These are phyloP conservation scores for Ustilago lituana DNA, from an alignment of 1,284 basidiomycete genomes.

Conservation along the genomic window DNA sequence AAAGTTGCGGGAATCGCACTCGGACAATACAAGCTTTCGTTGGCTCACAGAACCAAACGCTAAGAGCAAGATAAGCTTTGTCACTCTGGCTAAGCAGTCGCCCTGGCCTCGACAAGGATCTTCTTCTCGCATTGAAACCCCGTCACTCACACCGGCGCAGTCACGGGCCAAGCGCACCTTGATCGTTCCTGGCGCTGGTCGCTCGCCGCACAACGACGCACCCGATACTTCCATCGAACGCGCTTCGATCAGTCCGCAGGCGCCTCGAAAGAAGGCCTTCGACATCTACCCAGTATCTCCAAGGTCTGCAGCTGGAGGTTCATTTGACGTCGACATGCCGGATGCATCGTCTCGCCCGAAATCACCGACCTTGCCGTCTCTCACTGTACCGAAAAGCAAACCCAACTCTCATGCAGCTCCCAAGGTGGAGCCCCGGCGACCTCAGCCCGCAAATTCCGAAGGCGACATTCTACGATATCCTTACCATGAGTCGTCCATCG, in stretches of 20 bases:
- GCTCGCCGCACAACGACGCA: not conserved
- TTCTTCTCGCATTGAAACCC: not conserved
- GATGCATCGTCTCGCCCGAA: not conserved
- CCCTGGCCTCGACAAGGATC: constrained; percentile 4
- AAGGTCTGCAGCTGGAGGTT: not conserved
- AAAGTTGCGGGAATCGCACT: not conserved
- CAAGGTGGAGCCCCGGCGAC: constrained; percentile 3
- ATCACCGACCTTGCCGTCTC: constrained; percentile 2
- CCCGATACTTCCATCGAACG: not conserved
- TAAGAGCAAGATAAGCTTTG: constrained; percentile 6
- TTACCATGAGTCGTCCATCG: constrained; percentile 44
- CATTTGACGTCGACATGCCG: constrained; percentile 9
- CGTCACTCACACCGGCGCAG: too few relatives aligned
- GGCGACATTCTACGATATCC: constrained; percentile 55
- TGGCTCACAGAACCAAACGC: constrained; percentile 11
- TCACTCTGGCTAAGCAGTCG: constrained; percentile 1
- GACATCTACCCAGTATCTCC: constrained; percentile 32
- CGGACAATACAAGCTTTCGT: not conserved
- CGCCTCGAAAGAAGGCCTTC: constrained; percentile 18
- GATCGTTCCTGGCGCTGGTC: constrained; percentile 20
- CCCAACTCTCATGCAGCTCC: not conserved
- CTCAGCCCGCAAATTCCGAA: not conserved
- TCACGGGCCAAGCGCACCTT: constrained; percentile 6
- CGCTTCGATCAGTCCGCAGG: not conserved
- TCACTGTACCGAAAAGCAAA: constrained; percentile 7